Evolutionary conservation across 2,329 filamentous ascomycete genomes (phyloP).

Genomic region (Monascus ruber): DNA sequence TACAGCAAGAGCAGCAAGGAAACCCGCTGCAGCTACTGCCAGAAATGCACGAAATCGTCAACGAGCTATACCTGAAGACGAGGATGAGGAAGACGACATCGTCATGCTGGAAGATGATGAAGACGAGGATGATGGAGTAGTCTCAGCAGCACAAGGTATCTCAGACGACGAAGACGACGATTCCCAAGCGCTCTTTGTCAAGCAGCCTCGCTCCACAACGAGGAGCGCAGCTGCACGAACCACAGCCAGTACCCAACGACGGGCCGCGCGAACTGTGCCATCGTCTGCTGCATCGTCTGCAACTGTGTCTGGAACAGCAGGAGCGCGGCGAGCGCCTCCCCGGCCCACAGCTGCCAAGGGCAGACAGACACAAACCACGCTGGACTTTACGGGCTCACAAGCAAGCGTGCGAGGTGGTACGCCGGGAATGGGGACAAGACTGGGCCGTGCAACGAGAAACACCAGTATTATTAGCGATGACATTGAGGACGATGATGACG

Average conservation of each 20-base stretch:
- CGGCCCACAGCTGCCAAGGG: slow-evolving; percentile 9
- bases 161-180: slow-evolving; percentile 22
- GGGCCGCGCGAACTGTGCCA: slow-evolving; percentile 15
- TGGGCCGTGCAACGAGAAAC: slow-evolving; percentile 20
- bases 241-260: slow-evolving; percentile 12
- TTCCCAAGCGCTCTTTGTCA: slow-evolving; percentile 32
- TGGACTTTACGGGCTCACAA: slow-evolving; percentile 32
- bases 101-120: slow-evolving; percentile 27
- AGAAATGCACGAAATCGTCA: slow-evolving; percentile 16
- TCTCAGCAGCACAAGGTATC: slow-evolving; percentile 16
- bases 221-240: slow-evolving; percentile 12
- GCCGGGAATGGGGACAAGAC: slow-evolving; percentile 9
- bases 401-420: slow-evolving; percentile 14
- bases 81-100: slow-evolving; percentile 27
- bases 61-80: slow-evolving; percentile 25
- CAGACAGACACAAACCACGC: slow-evolving; percentile 27
- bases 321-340: slow-evolving; percentile 14
- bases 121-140: slow-evolving; percentile 16
- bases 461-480: slow-evolving; percentile 29
- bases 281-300: slow-evolving; percentile 24
- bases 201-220: slow-evolving; percentile 19
- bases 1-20: slow-evolving; percentile 19
- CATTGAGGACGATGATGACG: slow-evolving; percentile 32
- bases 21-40: slow-evolving; percentile 8
- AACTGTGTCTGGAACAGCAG: slow-evolving; percentile 17